phyloP scores from a whole-genome alignment of 2,329 filamentous ascomycete species.

The Claviceps sp. region DNA sequence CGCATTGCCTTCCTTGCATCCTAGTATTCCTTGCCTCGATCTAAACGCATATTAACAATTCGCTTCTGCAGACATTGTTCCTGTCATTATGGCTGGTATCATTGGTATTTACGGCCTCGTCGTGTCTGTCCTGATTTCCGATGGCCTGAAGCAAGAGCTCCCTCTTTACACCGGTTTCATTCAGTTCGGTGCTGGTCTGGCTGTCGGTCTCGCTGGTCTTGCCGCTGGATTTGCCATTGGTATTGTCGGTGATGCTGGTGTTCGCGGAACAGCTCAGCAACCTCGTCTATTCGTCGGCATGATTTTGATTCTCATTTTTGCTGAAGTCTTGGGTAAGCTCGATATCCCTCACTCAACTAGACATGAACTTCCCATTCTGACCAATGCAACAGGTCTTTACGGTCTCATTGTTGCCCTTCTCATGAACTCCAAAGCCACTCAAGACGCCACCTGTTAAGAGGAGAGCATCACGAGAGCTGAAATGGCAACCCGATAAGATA shows the following conservation, averaged over 20 bases:
- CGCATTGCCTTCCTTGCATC: conserved; percentile 20
- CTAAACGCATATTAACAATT: conserved; percentile 9
- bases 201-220: conserved; percentile 70
- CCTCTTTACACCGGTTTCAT: conserved; percentile 75
- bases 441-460: conserved; percentile 46
- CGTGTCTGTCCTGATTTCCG: conserved; percentile 76
- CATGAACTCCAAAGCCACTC: conserved; percentile 90
- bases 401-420: conserved; percentile 96
- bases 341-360: neutral
- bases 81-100: conserved; percentile 99
- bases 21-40: neutral
- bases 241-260: conserved; percentile 81
- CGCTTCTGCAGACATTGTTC: conserved; percentile 68
- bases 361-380: conserved; percentile 11
- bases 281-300: conserved; percentile 87
- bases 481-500: conserved; percentile 23
- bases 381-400: conserved; percentile 65
- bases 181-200: conserved; percentile 70
- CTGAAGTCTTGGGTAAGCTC: conserved; percentile 86
- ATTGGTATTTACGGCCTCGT: conserved; percentile 97
- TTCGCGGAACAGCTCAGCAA: conserved; percentile 73
- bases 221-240: conserved; percentile 79
- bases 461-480: conserved; percentile 6
- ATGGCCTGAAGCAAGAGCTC: conserved; percentile 57
- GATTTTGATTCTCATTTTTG: conserved; percentile 99